Percentiles rank a stretch among this genome's conserved stretches.
Conservation (phyloP, 2,329 filamentous ascomycete species). For the Cladosporium sp. region DNA sequence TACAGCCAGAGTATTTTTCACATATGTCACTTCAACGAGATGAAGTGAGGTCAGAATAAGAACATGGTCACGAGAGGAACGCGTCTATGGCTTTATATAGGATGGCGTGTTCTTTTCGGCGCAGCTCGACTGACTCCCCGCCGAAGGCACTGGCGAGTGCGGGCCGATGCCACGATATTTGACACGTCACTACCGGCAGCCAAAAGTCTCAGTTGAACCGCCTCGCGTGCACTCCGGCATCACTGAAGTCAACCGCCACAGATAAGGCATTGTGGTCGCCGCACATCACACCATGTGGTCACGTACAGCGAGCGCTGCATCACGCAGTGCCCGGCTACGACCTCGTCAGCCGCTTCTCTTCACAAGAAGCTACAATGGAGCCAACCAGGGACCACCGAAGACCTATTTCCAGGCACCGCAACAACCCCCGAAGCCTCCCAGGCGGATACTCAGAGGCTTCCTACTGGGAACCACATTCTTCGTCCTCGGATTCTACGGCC, state of each 20-base stretch:
- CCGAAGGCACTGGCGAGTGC: background rate
- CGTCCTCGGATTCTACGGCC: slow-evolving; percentile 24
- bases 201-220: background rate
- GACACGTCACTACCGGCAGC: background rate
- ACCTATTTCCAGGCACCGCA: slow-evolving; percentile 36
- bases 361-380: slow-evolving; percentile 27
- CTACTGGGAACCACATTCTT: slow-evolving; percentile 28
- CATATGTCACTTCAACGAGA: background rate
- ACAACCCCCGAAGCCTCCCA: slow-evolving; percentile 24
- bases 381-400: slow-evolving; percentile 27
- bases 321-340: slow-evolving; percentile 2
- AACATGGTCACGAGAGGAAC: background rate
- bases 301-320: slow-evolving; percentile 10
- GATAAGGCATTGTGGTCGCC: background rate
- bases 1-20: background rate
- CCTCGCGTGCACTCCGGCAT: background rate
- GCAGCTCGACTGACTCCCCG: background rate
- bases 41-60: background rate
- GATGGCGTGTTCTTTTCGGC: background rate
- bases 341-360: slow-evolving; percentile 22
- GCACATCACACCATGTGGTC: slow-evolving; percentile 10
- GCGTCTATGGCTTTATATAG: background rate
- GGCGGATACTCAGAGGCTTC: slow-evolving; percentile 24
- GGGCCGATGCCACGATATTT: background rate
- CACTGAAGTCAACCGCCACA: slow-evolving; percentile 1